Percentiles rank a stretch among this genome's conserved stretches.
Evolutionary conservation across 345 rosid species (phyloP).

Genomic region (Nephelium lappaceum): DNA sequence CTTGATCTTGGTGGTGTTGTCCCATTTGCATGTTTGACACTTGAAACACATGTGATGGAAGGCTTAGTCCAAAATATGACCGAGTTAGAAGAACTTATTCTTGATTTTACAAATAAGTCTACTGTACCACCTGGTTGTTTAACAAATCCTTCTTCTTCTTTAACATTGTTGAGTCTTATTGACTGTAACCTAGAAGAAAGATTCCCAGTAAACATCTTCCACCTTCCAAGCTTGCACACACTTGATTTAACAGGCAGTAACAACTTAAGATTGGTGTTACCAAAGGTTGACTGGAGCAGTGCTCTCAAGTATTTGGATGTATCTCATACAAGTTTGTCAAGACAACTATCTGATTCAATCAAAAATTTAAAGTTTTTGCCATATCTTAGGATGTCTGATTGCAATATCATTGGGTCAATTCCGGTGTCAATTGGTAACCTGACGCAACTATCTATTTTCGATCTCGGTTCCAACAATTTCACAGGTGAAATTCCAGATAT

Average conservation of each 20-base stretch:
- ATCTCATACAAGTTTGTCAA: no score
- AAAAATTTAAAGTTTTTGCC: no score
- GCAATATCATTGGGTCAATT: no score
- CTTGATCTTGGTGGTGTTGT: background rate
- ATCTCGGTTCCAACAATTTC: background rate
- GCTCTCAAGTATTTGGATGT: no score
- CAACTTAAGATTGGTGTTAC: no score
- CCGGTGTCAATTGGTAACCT: no score
- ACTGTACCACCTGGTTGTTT: background rate
- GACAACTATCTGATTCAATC: no score
- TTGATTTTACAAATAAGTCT: background rate
- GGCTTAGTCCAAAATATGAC: background rate
- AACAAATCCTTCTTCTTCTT: background rate
- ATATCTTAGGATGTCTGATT: no score
- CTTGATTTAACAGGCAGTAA: no score
- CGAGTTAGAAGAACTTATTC: background rate
- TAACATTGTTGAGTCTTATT: background rate
- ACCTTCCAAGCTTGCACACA: background rate
- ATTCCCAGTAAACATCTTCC: no score
- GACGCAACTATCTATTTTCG: no score
- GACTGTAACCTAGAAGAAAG: background rate
- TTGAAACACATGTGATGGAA: background rate
- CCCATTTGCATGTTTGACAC: background rate
- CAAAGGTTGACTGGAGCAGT: no score
- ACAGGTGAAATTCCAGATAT: slow-evolving; percentile 26